A percentile compares a stretch with the other conserved stretches of the same genome.
Evolutionary conservation across 2,329 filamentous ascomycete genomes (phyloP).

Genomic region (Stemphylium lycopersici): DNA sequence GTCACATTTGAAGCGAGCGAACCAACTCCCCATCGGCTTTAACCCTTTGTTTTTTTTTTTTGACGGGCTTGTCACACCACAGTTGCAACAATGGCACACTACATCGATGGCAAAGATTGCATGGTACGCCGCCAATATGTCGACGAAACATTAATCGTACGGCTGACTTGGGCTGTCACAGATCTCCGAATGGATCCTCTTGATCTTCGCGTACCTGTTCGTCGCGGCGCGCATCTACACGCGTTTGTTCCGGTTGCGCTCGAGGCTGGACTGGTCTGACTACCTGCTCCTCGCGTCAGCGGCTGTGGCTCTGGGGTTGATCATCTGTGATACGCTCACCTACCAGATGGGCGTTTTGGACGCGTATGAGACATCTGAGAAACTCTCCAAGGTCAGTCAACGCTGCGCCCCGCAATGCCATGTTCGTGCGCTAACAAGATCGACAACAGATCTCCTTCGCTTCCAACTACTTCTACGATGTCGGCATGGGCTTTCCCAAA

Average conservation of each 20-base stretch:
- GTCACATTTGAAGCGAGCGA: slow-evolving; percentile 7
- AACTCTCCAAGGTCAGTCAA: slow-evolving; percentile 24
- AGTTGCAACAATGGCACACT: slow-evolving; percentile 16
- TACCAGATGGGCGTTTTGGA: slow-evolving; percentile 22
- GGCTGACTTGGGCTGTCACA: neutral
- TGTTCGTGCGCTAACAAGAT: neutral
- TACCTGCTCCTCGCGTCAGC: slow-evolving; percentile 24
- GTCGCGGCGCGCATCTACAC: slow-evolving; percentile 23
- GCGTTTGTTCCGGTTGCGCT: slow-evolving; percentile 19
- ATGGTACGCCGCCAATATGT: slow-evolving; percentile 15
- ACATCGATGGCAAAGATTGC: slow-evolving; percentile 25
- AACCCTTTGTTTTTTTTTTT: neutral
- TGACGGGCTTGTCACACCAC: slow-evolving; percentile 4
- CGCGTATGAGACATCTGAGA: slow-evolving; percentile 23
- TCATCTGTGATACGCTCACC: slow-evolving; percentile 24
- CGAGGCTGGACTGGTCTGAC: slow-evolving; percentile 24
- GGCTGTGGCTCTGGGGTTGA: slow-evolving; percentile 12
- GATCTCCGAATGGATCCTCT: slow-evolving; percentile 31
- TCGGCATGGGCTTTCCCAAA: slow-evolving; percentile 34
- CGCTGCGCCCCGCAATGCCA: no score
- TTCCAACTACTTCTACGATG: slow-evolving; percentile 35
- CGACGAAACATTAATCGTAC: no score
- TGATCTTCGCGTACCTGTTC: slow-evolving; percentile 24
- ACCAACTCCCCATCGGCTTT: slow-evolving; percentile 3
- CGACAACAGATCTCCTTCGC: slow-evolving; percentile 26